Evolutionary conservation across 139 green algal species (phyloP).

Genomic region (Picochlorum sp.): DNA sequence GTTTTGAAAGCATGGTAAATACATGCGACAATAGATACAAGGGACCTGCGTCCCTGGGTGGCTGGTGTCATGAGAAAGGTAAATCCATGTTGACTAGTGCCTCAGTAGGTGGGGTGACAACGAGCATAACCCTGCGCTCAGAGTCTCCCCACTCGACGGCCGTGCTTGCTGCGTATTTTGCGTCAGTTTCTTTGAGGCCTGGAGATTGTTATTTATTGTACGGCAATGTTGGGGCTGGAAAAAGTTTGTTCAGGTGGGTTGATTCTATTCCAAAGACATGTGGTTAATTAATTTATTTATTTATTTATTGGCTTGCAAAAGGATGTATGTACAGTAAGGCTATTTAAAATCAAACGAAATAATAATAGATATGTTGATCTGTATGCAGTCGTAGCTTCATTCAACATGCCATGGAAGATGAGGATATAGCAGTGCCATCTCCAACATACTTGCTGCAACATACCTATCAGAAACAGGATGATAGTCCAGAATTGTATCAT

Average conservation of each 20-base stretch:
- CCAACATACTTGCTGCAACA: constrained; percentile 79
- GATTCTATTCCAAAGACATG: too few species aligned
- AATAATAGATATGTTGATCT: background rate
- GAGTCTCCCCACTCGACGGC: constrained; percentile 8
- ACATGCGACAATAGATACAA: too few species aligned
- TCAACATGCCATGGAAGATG: constrained; percentile 38
- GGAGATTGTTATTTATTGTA: constrained; percentile 32
- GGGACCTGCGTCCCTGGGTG: too few species aligned
- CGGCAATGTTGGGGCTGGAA: constrained; percentile 68
- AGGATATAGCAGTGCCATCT: constrained; percentile 57
- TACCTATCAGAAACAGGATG: constrained; percentile 33
- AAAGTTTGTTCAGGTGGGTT: constrained; percentile 67
- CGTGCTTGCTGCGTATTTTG: constrained; percentile 14
- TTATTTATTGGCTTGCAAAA: background rate
- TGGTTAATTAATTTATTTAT: too few species aligned
- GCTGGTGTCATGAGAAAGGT: too few species aligned
- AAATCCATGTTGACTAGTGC: too few species aligned
- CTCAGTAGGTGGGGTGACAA: too few species aligned
- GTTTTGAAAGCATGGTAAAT: too few species aligned
- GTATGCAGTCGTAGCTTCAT: constrained; percentile 72
- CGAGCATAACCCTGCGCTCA: too few species aligned
- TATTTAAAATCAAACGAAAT: background rate
- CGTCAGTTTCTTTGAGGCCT: background rate
- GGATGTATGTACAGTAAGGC: background rate
- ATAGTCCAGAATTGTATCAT: constrained; percentile 46